Evolutionary conservation across 78 protist species (phyloP).

Genomic region (Dictyostelium intermedium): DNA sequence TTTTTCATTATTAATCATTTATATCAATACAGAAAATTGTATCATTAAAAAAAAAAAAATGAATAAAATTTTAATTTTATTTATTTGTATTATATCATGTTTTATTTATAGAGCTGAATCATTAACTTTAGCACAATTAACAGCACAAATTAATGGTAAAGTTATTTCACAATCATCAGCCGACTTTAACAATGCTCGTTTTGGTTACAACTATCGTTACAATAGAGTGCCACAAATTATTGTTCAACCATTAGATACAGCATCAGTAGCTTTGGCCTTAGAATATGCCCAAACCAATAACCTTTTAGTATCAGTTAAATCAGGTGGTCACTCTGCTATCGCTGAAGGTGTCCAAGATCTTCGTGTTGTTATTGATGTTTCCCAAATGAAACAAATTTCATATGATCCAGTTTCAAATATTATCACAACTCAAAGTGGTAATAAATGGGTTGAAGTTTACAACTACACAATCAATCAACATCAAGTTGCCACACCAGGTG

Average conservation of each 20-base stretch:
- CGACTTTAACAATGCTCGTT: conserved; percentile 16
- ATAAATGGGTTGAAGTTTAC: conserved; percentile 64
- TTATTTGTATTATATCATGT: background rate
- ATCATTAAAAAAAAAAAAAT: background rate
- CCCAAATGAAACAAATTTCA: conserved; percentile 27
- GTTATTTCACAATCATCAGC: background rate
- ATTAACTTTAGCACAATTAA: conserved; percentile 17
- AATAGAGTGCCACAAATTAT: conserved; percentile 27
- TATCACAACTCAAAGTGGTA: conserved; percentile 55
- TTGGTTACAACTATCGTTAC: conserved; percentile 39
- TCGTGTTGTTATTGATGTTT: conserved; percentile 65
- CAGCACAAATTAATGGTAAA: background rate
- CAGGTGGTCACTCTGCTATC: conserved; percentile 59
- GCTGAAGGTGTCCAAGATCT: conserved; percentile 14
- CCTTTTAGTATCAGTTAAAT: conserved; percentile 34
- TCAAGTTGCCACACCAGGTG: conserved; percentile 50
- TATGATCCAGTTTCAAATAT: background rate
- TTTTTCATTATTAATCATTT: background rate
- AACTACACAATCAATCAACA: background rate
- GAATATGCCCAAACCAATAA: conserved; percentile 48
- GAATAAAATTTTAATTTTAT: background rate
- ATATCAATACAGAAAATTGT: background rate
- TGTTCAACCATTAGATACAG: conserved; percentile 20
- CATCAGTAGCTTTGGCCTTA: conserved; percentile 18
- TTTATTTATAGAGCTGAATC: background rate